These are phyloP conservation scores for Debaryomyces sp. DNA, from an alignment of 1,139 yeast genomes.

Conservation along the genomic window DNA sequence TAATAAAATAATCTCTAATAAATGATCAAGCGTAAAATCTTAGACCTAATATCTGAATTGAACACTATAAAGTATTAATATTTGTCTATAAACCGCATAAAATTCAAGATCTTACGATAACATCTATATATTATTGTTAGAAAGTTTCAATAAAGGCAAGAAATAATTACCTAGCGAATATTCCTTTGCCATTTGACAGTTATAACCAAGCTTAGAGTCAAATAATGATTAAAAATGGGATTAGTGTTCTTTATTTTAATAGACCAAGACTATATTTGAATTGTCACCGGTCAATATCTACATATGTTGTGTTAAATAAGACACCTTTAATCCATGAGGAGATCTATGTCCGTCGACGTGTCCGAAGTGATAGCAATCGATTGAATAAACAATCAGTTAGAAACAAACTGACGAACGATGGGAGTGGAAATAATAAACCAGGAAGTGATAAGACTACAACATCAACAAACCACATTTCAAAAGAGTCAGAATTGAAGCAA, in stretches of 20 bases:
- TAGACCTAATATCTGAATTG: not conserved
- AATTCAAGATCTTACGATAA: not conserved
- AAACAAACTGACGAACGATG: not conserved
- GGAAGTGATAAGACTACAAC: not conserved
- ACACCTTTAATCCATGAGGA: not conserved
- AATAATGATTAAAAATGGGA: slow-evolving; percentile 6
- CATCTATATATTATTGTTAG: not conserved
- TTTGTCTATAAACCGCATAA: not conserved
- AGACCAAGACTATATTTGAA: slow-evolving; percentile 1
- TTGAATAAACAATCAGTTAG: not conserved
- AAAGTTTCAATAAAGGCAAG: not conserved
- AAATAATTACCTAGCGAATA: not conserved
- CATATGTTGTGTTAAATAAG: not conserved
- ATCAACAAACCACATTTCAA: not conserved
- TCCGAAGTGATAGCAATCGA: not conserved
- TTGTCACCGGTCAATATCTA: not conserved
- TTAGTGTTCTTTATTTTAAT: slow-evolving; percentile 1
- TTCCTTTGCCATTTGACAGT: not conserved
- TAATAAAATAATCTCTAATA: slow-evolving; percentile 2
- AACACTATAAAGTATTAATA: not conserved
- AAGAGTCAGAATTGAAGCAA: not conserved
- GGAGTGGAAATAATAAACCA: not conserved
- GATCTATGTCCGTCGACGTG: not conserved
- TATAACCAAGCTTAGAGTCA: not conserved
- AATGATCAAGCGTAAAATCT: not conserved